Evolutionary conservation across 176 grass and related monocot species (phyloP), one percentile per base, ranked within the genome.

Genomic region (Rhipidocladum racemiflorum): DNA sequence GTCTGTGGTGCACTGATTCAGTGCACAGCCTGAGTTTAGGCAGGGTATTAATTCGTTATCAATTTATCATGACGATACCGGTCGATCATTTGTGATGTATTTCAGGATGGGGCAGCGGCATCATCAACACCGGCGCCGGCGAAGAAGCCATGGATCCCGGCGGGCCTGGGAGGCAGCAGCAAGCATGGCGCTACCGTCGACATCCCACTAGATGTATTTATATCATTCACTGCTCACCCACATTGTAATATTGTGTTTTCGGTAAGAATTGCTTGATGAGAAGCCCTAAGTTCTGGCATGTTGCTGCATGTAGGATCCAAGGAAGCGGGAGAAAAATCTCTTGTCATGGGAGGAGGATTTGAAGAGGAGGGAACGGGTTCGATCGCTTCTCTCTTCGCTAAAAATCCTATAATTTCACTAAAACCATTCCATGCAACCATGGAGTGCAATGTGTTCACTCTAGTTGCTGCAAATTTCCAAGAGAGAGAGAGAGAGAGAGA

Each of bases 301-400:
- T 9, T 42, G 43, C 53, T 80, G 29, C 71, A 62, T 66, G 54
- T 62, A 94, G 92, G 90, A 91, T 87, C 43, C 81, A 2, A 91
- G 65, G 84, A 90, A 94, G 79, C 73, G 63, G 78, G 90, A 92
- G 76, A 89, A 57, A 70, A 84, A 92, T 29, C 88, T 94, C 57
- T 57, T 80, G 48, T 70, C 87, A 75, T 94, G 92, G 95, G 95
- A 97, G 79, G 83, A 92, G 50, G 88, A 92, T 77, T 80, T 97
- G 75, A 97, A 89, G 81, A 89, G 76, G 70, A 89, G 81, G 30
- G 95, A 97, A 87, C 93, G 72, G 86, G 84, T 97, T 59, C 12
- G 56, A 25, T 78, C 2, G 10, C 38, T 88, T 79, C 71, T 7
- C 65, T 15, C 49, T 68, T 55, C 14, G 7, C 13, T 23, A 69